Evolutionary conservation across 2,329 filamentous ascomycete genomes (phyloP), one percentile per base, ranked within the genome.

Genomic region (Plectosphaerella sp.): DNA sequence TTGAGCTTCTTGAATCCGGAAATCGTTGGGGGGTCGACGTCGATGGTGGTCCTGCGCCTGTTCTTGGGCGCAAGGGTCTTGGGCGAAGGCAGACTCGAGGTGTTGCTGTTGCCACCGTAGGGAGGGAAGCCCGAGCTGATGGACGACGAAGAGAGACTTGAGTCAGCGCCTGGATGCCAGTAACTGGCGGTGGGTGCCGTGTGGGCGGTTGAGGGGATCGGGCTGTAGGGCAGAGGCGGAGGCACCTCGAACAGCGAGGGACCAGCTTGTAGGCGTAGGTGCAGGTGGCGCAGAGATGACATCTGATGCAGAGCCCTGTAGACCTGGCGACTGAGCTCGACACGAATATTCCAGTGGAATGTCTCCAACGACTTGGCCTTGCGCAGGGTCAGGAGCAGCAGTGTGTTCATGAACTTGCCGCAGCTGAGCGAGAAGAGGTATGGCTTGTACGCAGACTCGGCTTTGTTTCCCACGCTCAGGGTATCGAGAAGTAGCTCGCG

Each of bases 331-430:
- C 77, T 83, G 10, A 87, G 72, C 62, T 86, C 83, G 51, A 87
- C 77, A 7, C 81, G 76, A 50, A 86, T 79, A 61, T 86, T 83
- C 83, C 83, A 87, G 57, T 78, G 72, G 59, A 86, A 84, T 3
- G 70, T 71, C 61, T 86, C 82, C 22, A 87, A 70, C 1, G 72
- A 68, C 43, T 66, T 72, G 25, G 82, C 75, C 57, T 78, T 80
- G 58, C 76, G 79, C 54, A 87, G 62, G 1, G 80, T 77, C 61
- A 84, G 60, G 28, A 78, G 72, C 6, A 87, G 64, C 42, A 87
- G 64, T 0, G 81, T 84, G 58, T 83, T 86, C 63, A 87, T 73
- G 52, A 86, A 84, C 67, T 83, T 86, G 49, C 82, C 83, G 59
- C 79, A 83, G 62, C 77, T 82, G 33, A 73, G 65, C 51, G 68